phyloP scores from a whole-genome alignment of 2,329 filamentous ascomycete species.

The Ophiostoma ulmi region DNA sequence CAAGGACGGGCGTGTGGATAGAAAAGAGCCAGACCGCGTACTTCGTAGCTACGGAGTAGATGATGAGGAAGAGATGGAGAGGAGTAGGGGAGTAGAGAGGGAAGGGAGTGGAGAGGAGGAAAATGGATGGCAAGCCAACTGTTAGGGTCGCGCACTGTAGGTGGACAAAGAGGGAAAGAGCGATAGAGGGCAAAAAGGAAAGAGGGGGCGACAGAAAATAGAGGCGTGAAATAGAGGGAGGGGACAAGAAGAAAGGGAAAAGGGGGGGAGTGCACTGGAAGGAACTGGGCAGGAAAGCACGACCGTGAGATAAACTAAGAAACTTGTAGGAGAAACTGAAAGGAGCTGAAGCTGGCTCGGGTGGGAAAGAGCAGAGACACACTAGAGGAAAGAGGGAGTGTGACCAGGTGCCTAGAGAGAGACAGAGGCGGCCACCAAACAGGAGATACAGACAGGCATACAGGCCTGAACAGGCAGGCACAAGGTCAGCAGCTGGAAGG shows the following conservation, averaged over 20 bases:
- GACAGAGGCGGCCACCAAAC: background rate
- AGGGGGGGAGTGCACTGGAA: background rate
- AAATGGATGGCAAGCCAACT: background rate
- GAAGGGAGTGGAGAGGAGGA: conserved; percentile 10
- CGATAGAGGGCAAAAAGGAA: conserved; percentile 2
- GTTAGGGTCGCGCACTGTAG: conserved; percentile 12
- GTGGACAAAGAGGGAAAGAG: conserved; percentile 13
- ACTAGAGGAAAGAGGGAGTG: conserved; percentile 8
- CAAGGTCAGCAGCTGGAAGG: background rate
- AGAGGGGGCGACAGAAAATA: background rate
- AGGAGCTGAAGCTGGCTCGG: background rate
- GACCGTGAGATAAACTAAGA: background rate
- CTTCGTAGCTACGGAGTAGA: background rate
- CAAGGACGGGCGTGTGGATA: conserved; percentile 17
- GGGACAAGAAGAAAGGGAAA: background rate
- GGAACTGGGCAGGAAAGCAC: too few relatives aligned
- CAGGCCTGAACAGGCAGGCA: background rate
- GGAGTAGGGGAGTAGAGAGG: background rate
- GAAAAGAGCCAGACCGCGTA: conserved; percentile 7
- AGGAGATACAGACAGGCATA: background rate
- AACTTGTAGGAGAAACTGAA: background rate
- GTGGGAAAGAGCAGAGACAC: background rate
- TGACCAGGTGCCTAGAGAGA: background rate
- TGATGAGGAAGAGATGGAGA: conserved; percentile 9
- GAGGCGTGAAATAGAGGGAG: background rate